Base-by-base conservation (phyloP, 2,329 filamentous ascomycete species). In the Epichloe sp. region DNA sequence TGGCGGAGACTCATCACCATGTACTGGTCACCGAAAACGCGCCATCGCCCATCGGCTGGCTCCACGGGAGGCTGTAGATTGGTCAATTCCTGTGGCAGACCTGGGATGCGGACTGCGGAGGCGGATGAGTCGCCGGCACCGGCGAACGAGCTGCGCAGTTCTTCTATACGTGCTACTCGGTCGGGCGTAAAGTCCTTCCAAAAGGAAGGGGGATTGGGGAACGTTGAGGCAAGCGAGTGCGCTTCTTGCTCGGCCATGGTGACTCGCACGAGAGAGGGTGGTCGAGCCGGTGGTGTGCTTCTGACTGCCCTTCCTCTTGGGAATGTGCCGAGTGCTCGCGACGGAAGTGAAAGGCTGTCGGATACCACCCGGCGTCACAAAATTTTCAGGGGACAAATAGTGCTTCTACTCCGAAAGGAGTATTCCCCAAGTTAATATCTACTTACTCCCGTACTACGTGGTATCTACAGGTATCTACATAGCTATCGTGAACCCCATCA, bases 151-250 rank as follows among this genome's bases (percentile, higher is more conserved):
- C 65, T 64, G 48, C 69, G 71, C 14, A 78, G 58, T 21, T 69
- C 65, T 5, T 70, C 65, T 50, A 77, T 68, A 4, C 79, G 80
- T 14, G 78, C 69, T 49, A 87, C 61, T 62, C 91, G 94, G 31
- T 85, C 80, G 3, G 80, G 66, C 0, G 88, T 95, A 68, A 97
- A 97, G 65, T 86, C 77, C 58, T 85, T 83, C 82, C 87, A 97
- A 70, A 96, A 95, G 1, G 85, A 83, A 93, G 93, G 26, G 93
- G 93, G 49, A 6, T 85, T 80, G 23, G 93, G 91, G 64, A 89
- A 95, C 41, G 83, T 80, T 23, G 85, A 80, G 26, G 81, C 75
- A 59, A 77, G 67, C 45, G 73, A 70, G 37, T 67, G 65, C 10
- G 68, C 62, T 52, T 71, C 70, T 53, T 74, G 72, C 49, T 71